Percentiles rank a stretch among this genome's conserved stretches.
Evolutionary conservation across 495 filamentous ascomycete genomes (phyloP).

Genomic region (Monascus purpureus): DNA sequence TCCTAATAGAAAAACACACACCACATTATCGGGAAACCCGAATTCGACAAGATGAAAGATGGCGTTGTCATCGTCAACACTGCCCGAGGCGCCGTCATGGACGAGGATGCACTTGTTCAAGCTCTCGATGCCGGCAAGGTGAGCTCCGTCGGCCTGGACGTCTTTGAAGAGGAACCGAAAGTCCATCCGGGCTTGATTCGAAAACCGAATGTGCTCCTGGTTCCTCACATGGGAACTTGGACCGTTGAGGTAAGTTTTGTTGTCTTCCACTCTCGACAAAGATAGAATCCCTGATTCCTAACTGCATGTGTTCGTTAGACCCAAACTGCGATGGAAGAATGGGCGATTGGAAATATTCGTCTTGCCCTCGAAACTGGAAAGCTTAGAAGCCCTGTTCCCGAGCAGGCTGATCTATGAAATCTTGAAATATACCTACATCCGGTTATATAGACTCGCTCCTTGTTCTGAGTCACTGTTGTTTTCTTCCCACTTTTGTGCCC

Average conservation of each 20-base stretch:
- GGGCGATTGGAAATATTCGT: slow-evolving; percentile 47
- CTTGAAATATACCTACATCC: too few species aligned
- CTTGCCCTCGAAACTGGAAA: slow-evolving; percentile 39
- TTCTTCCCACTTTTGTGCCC: too few species aligned
- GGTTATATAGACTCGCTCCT: too few species aligned
- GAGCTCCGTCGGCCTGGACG: slow-evolving; percentile 47
- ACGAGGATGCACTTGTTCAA: slow-evolving; percentile 53
- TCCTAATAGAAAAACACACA: slow-evolving; percentile 40
- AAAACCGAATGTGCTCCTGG: slow-evolving; percentile 45
- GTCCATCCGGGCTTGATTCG: slow-evolving; percentile 46
- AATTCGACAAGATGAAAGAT: slow-evolving; percentile 57
- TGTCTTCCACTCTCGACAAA: too few species aligned
- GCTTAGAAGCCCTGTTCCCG: slow-evolving; percentile 42
- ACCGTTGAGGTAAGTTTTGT: slow-evolving; percentile 41
- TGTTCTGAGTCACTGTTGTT: too few species aligned
- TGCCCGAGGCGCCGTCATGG: slow-evolving; percentile 54
- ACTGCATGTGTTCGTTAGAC: slow-evolving; percentile 22
- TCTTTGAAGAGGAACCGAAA: slow-evolving; percentile 56
- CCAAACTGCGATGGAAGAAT: slow-evolving; percentile 49
- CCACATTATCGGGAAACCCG: slow-evolving; percentile 47
- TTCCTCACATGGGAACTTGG: slow-evolving; percentile 60
- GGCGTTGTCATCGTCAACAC: slow-evolving; percentile 63
- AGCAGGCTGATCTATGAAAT: slow-evolving; percentile 37
- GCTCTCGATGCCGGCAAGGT: slow-evolving; percentile 50
- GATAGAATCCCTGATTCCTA: background rate